phyloP scores from a whole-genome alignment of 495 filamentous ascomycete genomes.

The Aspergillus taichungensis region DNA sequence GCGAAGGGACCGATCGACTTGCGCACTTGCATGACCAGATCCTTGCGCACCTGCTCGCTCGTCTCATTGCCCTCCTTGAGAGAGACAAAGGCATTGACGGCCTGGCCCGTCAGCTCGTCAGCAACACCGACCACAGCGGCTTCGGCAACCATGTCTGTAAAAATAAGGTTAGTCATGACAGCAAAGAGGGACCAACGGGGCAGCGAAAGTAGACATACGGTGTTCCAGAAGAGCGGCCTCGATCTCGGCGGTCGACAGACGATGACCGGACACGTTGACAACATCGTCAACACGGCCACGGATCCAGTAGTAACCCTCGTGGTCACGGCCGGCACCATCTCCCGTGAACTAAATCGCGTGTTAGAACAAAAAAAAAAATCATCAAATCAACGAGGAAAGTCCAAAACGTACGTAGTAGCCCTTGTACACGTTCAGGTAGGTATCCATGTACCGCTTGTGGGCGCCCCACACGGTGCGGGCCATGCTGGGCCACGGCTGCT shows the following conservation, averaged over 20 bases:
- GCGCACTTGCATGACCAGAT: conserved; percentile 86
- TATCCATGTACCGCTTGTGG: conserved; percentile 98
- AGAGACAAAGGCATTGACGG: conserved; percentile 92
- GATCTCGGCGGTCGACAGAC: conserved; percentile 94
- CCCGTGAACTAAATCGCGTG: conserved; percentile 76
- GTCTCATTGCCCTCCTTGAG: conserved; percentile 80
- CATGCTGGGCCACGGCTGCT: conserved; percentile 99
- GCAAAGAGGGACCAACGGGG: neutral
- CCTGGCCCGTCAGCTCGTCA: conserved; percentile 92
- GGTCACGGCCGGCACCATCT: conserved; percentile 92
- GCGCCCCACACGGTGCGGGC: conserved; percentile 96
- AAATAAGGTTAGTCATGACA: conserved; percentile 7
- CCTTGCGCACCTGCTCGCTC: conserved; percentile 79
- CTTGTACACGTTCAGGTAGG: conserved; percentile 96
- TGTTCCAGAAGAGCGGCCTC: conserved; percentile 95
- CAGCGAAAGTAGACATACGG: conserved; percentile 34
- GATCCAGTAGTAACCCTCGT: conserved; percentile 99
- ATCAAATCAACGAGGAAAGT: conserved; percentile 5
- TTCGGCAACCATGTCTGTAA: conserved; percentile 60
- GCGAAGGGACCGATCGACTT: conserved; percentile 97
- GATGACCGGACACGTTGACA: conserved; percentile 94
- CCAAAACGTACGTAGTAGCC: conserved; percentile 92
- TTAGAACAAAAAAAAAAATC: conserved; percentile 18
- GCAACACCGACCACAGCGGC: conserved; percentile 89
- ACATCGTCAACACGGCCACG: conserved; percentile 97